These are phyloP conservation scores for Dimocarpus longan DNA, from an alignment of 345 rosid species.

Conservation along the genomic window DNA sequence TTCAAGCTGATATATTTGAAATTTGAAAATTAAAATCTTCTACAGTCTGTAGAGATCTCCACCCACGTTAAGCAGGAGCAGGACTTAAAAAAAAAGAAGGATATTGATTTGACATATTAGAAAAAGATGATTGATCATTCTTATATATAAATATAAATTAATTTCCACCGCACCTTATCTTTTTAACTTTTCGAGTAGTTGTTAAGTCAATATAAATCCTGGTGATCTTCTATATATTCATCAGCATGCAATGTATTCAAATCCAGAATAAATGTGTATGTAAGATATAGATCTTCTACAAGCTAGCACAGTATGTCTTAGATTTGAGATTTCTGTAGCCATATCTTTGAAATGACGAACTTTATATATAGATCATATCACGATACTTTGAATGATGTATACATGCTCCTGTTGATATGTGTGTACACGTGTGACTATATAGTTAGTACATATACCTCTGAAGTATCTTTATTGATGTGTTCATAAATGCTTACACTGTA, in stretches of 20 bases:
- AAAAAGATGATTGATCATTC: constrained; percentile 11
- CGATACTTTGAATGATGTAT: background rate
- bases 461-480: no score
- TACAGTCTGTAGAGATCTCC: background rate
- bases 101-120: constrained; percentile 22
- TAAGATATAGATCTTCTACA: background rate
- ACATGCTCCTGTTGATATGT: no score
- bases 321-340: background rate
- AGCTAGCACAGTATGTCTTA: background rate
- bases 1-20: background rate
- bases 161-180: constrained; percentile 28
- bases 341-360: background rate
- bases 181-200: constrained; percentile 16
- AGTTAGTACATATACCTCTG: no score
- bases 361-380: background rate
- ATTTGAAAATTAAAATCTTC: constrained; percentile 5
- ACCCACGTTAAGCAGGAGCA: background rate
- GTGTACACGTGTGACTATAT: no score
- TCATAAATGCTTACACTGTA: no score
- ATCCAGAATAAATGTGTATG: background rate
- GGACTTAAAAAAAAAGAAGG: background rate
- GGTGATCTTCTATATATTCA: constrained; percentile 2
- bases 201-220: constrained; percentile 21
- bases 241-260: background rate
- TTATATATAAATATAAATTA: background rate